Conservation (phyloP, 2,329 filamentous ascomycete genomes). For the Thermoascus crustaceus region DNA sequence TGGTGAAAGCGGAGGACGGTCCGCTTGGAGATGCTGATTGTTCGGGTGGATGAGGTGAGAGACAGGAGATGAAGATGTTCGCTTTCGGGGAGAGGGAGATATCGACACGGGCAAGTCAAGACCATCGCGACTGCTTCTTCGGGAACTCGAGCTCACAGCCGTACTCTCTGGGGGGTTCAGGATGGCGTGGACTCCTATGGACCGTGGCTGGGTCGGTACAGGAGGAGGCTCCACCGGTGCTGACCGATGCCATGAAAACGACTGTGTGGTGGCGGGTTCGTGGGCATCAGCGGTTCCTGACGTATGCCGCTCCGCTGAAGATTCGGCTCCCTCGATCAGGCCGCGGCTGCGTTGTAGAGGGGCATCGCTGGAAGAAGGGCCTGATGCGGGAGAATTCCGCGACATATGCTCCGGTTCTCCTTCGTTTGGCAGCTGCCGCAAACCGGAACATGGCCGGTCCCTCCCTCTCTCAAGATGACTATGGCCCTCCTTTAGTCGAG, state of each 20-base stretch:
- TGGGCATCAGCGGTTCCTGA: slow-evolving; percentile 11
- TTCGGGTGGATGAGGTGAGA: slow-evolving; percentile 7
- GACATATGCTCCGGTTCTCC: slow-evolving; percentile 33
- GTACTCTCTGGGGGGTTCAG: slow-evolving; percentile 29
- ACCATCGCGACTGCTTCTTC: slow-evolving; percentile 16
- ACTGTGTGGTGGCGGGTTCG: slow-evolving; percentile 21
- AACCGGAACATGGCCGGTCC: slow-evolving; percentile 30
- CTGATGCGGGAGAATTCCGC: slow-evolving; percentile 24
- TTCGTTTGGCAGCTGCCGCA: slow-evolving; percentile 17
- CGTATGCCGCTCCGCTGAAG: slow-evolving; percentile 14
- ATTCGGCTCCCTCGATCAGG: slow-evolving; percentile 11
- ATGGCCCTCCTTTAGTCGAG: slow-evolving; percentile 23
- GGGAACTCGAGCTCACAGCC: slow-evolving; percentile 9
- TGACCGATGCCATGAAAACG: slow-evolving; percentile 30
- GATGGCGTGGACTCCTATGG: slow-evolving; percentile 35
- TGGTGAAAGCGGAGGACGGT: slow-evolving; percentile 26
- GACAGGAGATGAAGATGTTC: slow-evolving; percentile 22
- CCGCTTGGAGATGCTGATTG: slow-evolving; percentile 10
- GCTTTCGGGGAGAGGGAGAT: slow-evolving; percentile 17
- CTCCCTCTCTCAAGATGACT: slow-evolving; percentile 31
- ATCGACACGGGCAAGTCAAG: slow-evolving; percentile 14
- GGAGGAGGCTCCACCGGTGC: slow-evolving; percentile 28
- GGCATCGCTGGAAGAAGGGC: slow-evolving; percentile 21
- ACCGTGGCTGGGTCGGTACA: slow-evolving; percentile 22
- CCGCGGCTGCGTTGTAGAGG: slow-evolving; percentile 14